Percentiles rank a stretch among this genome's conserved stretches.
These are phyloP conservation scores for Phytophthora macrochlamydospora DNA, from an alignment of 352 stramenopile species.

Conservation along the genomic window DNA sequence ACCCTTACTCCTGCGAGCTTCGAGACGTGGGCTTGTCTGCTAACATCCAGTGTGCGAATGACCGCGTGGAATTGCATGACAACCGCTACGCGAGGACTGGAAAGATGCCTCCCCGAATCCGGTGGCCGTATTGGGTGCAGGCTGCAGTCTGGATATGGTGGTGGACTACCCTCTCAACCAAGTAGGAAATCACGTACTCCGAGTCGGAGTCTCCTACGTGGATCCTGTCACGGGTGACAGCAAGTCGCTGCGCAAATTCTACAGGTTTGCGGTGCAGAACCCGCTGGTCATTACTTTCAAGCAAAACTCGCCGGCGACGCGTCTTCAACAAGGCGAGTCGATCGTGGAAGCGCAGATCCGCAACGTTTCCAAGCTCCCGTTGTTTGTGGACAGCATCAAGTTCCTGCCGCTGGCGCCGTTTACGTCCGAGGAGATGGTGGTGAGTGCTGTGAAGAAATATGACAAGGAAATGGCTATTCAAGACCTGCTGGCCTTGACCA, in stretches of 20 bases:
- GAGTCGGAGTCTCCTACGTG: slow-evolving; percentile 78
- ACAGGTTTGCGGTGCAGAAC: slow-evolving; percentile 91
- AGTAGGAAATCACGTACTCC: slow-evolving; percentile 87
- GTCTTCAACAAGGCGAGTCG: slow-evolving; percentile 47
- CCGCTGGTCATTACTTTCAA: slow-evolving; percentile 89
- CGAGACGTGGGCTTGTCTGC: slow-evolving; percentile 77
- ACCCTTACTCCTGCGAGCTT: slow-evolving; percentile 84
- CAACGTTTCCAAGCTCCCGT: slow-evolving; percentile 81
- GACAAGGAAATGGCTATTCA: slow-evolving; percentile 15
- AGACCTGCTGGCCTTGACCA: slow-evolving; percentile 41
- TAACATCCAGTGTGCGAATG: slow-evolving; percentile 89
- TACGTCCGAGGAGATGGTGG: slow-evolving; percentile 42
- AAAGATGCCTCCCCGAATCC: slow-evolving; percentile 78
- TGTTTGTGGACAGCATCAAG: slow-evolving; percentile 84
- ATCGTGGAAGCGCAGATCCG: slow-evolving; percentile 83
- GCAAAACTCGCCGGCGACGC: slow-evolving; percentile 35
- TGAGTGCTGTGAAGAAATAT: slow-evolving; percentile 5
- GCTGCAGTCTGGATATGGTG: slow-evolving; percentile 90
- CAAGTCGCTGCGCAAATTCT: slow-evolving; percentile 92
- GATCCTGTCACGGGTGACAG: slow-evolving; percentile 77
- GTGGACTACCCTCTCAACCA: slow-evolving; percentile 91
- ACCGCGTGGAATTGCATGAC: slow-evolving; percentile 80
- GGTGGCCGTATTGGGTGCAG: slow-evolving; percentile 60
- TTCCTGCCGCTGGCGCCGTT: slow-evolving; percentile 75
- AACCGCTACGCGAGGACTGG: slow-evolving; percentile 75